Conservation (phyloP, 495 filamentous ascomycete genomes). For the Aspergillus homomorphus region DNA sequence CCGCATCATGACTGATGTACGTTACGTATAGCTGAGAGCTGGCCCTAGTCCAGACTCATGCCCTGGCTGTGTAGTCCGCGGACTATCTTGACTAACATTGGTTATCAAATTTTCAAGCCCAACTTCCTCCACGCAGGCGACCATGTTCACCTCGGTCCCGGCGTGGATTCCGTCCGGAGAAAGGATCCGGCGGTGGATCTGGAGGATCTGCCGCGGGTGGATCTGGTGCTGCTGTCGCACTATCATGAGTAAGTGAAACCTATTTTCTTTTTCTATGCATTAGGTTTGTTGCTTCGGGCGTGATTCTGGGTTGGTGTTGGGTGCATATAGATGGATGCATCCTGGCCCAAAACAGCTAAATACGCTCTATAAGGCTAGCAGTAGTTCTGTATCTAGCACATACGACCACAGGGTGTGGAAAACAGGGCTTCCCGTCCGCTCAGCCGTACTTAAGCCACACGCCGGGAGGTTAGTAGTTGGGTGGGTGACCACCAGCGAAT, state of each 20-base stretch:
- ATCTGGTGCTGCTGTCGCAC: slow-evolving; percentile 61
- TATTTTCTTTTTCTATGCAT: no score
- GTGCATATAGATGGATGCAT: no score
- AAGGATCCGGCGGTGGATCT: slow-evolving; percentile 62
- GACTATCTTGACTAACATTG: no score
- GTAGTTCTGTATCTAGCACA: slow-evolving; percentile 18
- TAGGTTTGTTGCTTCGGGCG: background rate
- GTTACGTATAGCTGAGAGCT: no score
- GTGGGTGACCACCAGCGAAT: slow-evolving; percentile 5
- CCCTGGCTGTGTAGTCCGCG: no score
- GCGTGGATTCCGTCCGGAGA: slow-evolving; percentile 49
- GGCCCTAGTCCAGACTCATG: no score
- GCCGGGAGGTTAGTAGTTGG: slow-evolving; percentile 6
- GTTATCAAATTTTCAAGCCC: no score
- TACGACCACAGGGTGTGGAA: slow-evolving; percentile 45
- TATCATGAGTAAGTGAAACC: slow-evolving; percentile 50
- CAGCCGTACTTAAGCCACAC: slow-evolving; percentile 44
- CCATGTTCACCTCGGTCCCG: slow-evolving; percentile 65
- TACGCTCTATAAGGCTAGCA: background rate
- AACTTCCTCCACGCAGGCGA: slow-evolving; percentile 71
- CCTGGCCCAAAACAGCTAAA: background rate
- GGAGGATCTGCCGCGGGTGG: slow-evolving; percentile 57
- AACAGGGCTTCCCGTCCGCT: slow-evolving; percentile 45
- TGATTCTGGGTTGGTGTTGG: background rate
- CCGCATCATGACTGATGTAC: slow-evolving; percentile 60